Conservation (phyloP, 208 protist species). For the Borovskyia barvae region DNA sequence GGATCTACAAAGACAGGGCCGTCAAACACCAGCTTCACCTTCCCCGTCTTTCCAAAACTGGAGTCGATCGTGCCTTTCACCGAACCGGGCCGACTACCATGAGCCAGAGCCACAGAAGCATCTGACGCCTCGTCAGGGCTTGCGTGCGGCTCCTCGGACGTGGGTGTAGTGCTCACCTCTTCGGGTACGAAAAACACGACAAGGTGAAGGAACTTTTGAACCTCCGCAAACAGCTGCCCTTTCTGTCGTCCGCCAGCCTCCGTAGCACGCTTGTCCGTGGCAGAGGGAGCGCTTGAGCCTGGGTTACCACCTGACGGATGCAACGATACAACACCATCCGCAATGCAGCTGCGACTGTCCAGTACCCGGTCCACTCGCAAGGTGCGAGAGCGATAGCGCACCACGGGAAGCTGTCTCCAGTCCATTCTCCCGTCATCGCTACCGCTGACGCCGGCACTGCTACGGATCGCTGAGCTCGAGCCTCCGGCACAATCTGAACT, state of each 20-base stretch:
- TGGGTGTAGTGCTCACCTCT: neutral
- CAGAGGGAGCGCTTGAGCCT: too few species aligned
- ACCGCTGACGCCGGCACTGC: neutral
- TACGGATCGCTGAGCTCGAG: neutral
- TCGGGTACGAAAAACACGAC: conserved; percentile 36
- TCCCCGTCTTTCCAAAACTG: conserved; percentile 80
- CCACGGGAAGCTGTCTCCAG: conserved; percentile 61
- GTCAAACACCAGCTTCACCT: conserved; percentile 69
- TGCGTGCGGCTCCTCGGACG: neutral
- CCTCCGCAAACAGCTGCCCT: conserved; percentile 53
- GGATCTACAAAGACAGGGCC: conserved; percentile 40
- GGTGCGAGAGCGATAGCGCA: conserved; percentile 42
- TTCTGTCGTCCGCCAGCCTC: conserved; percentile 14
- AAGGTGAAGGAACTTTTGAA: conserved; percentile 72
- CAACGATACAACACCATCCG: conserved; percentile 49
- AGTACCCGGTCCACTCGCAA: conserved; percentile 68
- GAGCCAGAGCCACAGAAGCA: neutral
- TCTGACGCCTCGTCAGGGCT: conserved; percentile 15
- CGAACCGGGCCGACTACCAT: neutral
- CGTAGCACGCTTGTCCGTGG: neutral
- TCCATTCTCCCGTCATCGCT: too few species aligned
- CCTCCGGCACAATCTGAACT: neutral
- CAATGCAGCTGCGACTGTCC: conserved; percentile 68
- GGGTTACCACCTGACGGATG: neutral
- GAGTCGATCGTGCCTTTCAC: conserved; percentile 62